Percentiles rank a stretch among this genome's conserved stretches.
These are phyloP conservation scores for Suillus ampliporus DNA, from an alignment of 768 basidiomycete species.

Conservation along the genomic window DNA sequence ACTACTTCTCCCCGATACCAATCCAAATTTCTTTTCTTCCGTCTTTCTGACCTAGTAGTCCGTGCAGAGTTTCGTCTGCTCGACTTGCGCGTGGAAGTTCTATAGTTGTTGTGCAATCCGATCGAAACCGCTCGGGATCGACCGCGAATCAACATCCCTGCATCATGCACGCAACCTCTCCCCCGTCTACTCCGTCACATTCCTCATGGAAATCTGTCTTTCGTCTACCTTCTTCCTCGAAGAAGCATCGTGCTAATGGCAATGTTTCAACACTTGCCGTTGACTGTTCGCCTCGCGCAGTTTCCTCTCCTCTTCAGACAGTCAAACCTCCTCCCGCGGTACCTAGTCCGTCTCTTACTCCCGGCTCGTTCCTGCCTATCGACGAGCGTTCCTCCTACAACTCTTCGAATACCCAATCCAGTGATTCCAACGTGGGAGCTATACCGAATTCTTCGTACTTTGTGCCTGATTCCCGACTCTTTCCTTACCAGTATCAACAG, in stretches of 20 bases:
- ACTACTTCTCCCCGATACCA: slow-evolving; percentile 11
- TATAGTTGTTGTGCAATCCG: slow-evolving; percentile 13
- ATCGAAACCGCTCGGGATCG: slow-evolving; percentile 33
- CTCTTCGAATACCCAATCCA: slow-evolving; percentile 78
- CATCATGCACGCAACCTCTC: slow-evolving; percentile 33
- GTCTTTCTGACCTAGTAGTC: background rate
- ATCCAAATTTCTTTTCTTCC: slow-evolving; percentile 13
- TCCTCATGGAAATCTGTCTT: slow-evolving; percentile 75
- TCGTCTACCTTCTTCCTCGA: slow-evolving; percentile 70
- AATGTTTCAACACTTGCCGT: slow-evolving; percentile 52
- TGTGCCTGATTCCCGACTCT: slow-evolving; percentile 31
- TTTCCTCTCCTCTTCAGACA: slow-evolving; percentile 35
- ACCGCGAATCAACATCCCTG: slow-evolving; percentile 20
- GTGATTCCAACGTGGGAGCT: slow-evolving; percentile 60
- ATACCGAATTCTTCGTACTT: slow-evolving; percentile 35
- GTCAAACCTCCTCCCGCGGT: slow-evolving; percentile 38
- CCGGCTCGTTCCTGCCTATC: slow-evolving; percentile 54
- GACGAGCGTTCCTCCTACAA: slow-evolving; percentile 79
- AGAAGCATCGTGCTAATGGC: slow-evolving; percentile 49
- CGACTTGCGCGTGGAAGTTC: slow-evolving; percentile 3
- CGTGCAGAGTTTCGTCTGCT: background rate
- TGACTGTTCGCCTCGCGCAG: slow-evolving; percentile 46
- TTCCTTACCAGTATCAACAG: slow-evolving; percentile 17
- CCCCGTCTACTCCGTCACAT: slow-evolving; percentile 32
- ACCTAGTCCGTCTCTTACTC: slow-evolving; percentile 56